These are phyloP conservation scores for Boletellus dicymbophilus DNA, from an alignment of 1,284 basidiomycete genomes.

Conservation along the genomic window DNA sequence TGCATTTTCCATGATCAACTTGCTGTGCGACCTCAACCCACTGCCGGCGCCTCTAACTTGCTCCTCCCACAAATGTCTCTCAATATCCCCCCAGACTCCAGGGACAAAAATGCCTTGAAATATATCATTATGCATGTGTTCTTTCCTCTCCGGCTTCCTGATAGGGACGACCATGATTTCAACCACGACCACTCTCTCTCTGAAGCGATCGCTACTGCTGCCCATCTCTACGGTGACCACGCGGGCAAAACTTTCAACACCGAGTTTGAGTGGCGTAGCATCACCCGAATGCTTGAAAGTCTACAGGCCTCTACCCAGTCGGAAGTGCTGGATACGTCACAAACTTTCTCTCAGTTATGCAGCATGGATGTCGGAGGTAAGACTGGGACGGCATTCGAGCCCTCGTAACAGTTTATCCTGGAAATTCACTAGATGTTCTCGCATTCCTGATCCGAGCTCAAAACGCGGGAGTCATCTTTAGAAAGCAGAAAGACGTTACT, in stretches of 20 bases:
- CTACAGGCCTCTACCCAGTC: neutral
- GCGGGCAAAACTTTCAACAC: neutral
- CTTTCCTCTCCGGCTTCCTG: conserved; percentile 19
- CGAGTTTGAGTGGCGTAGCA: conserved; percentile 7
- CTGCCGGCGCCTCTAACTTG: too few relatives aligned
- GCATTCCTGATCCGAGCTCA: conserved; percentile 34
- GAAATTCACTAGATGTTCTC: conserved; percentile 17
- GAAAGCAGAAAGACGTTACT: conserved; percentile 11
- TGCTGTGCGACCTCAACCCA: too few relatives aligned
- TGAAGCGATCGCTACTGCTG: neutral
- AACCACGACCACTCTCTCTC: conserved; percentile 8
- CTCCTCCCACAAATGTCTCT: too few relatives aligned
- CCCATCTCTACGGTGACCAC: neutral
- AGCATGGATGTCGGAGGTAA: conserved; percentile 19
- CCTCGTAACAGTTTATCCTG: neutral
- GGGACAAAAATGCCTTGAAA: neutral
- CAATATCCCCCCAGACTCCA: too few relatives aligned
- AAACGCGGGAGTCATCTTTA: conserved; percentile 36
- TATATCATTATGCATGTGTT: conserved; percentile 23
- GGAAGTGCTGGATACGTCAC: neutral
- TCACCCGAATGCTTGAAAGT: conserved; percentile 9
- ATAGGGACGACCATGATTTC: conserved; percentile 9
- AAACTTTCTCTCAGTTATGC: conserved; percentile 4
- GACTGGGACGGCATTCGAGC: too few relatives aligned
- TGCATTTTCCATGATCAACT: too few relatives aligned